A percentile compares a stretch with the other conserved stretches of the same genome.
Conservation (phyloP, 2,329 filamentous ascomycete species). For the Fusarium armeniacum region DNA sequence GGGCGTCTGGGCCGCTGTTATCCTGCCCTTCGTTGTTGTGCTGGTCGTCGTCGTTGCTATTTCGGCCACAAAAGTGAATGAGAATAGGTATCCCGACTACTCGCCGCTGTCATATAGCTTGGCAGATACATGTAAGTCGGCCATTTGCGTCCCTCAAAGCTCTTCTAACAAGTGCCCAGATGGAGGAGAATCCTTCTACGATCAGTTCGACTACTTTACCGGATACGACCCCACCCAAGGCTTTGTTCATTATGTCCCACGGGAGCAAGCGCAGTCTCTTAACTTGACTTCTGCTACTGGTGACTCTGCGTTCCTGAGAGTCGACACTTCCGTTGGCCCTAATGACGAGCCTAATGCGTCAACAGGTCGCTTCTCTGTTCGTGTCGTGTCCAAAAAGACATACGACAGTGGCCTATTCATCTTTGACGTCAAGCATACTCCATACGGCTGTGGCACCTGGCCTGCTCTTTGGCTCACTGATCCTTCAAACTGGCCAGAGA, state of each 20-base stretch:
- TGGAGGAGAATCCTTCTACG: slow-evolving; percentile 65
- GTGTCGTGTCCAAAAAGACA: slow-evolving; percentile 70
- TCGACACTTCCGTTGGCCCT: slow-evolving; percentile 71
- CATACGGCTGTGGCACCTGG: slow-evolving; percentile 75
- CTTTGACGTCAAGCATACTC: slow-evolving; percentile 75
- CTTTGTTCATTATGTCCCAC: slow-evolving; percentile 68
- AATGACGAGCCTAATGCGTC: slow-evolving; percentile 63
- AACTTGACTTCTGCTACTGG: slow-evolving; percentile 74
- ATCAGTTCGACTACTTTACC: slow-evolving; percentile 67
- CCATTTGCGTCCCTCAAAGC: not conserved
- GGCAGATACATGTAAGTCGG: slow-evolving; percentile 63
- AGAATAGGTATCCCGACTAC: slow-evolving; percentile 65
- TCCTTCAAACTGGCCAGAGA: slow-evolving; percentile 69
- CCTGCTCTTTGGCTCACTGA: slow-evolving; percentile 77
- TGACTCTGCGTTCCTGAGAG: slow-evolving; percentile 68
- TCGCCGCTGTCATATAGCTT: slow-evolving; percentile 62
- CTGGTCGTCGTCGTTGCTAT: slow-evolving; percentile 64
- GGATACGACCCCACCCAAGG: slow-evolving; percentile 65
- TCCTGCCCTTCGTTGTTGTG: slow-evolving; percentile 59
- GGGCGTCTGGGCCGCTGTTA: slow-evolving; percentile 62
- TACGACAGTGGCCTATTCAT: slow-evolving; percentile 76
- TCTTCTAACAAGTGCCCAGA: slow-evolving; percentile 54
- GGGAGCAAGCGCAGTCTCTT: slow-evolving; percentile 57
- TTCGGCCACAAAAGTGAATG: slow-evolving; percentile 57
- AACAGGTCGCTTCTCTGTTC: slow-evolving; percentile 73